Base-by-base conservation (phyloP, 192 early-diverging fungal genomes). In the Hyaloraphidium curvatum region DNA sequence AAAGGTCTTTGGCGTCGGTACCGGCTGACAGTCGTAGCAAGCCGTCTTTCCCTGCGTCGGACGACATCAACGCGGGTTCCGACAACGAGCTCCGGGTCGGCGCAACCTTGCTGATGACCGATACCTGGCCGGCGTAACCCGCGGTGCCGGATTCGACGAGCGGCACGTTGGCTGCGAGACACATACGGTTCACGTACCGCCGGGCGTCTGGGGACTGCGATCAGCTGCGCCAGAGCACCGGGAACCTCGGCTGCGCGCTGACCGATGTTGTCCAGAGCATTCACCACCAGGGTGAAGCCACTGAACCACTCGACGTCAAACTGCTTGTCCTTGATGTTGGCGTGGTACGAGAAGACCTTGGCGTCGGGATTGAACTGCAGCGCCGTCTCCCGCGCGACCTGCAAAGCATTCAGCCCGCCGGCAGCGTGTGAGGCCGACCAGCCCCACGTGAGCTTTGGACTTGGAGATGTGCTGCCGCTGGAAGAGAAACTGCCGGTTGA, bases 401-500 rank as follows among this genome's bases (percentile, higher is more conserved):
- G 51, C 4, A n/a, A 51, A n/a, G 26, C 28, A 28, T 14, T 26
- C 14, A 51, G 40, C n/a, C n/a, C n/a, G n/a, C n/a, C n/a, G n/a
- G n/a, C n/a, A n/a, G n/a, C n/a, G n/a, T n/a, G n/a, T n/a, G n/a
- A n/a, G 2, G 28, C 17, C 5, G 33, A 28, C 31, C 41, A n/a
- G 29, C 55, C 72, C 65, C 62, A 83, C 86, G 41, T 82, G 67
- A 2, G 91, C 86, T 61, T 99, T 99, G 51, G 91, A 72, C 63
- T 89, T 82, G 54, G 80, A 80, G 52, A 99, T 86, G 62, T 99
- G 91, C 48, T 82, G 68, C 37, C 77, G 81, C 67, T 91, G 92
- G 73, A 99, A 99, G 43, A 99, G 73, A 55, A 99, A 99, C 71
- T 99, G 95, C n/a, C 95, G 71, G 68, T 99, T 99, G 43, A 99